Evolutionary conservation across 257 asterid genomes (phyloP), one percentile per base, ranked within the genome.

Genomic region (Solanum tacnaense): DNA sequence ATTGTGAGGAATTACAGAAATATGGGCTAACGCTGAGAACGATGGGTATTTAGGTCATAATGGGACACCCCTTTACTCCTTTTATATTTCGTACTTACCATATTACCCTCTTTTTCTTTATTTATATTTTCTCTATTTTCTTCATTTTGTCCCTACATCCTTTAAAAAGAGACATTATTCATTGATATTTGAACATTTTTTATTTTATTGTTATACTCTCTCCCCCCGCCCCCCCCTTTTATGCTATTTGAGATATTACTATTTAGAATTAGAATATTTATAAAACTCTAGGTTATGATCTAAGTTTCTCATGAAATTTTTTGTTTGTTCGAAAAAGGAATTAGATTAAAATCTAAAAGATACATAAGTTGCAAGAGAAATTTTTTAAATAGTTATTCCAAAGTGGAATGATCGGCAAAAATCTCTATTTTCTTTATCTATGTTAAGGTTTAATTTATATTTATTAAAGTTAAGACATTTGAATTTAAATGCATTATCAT

Each of bases 31-130:
- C 27, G 91, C 74, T 86, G 93, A 87, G 88, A 84, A 92, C 88
- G 98, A 93, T 94, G 99, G 99, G 98, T 90, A 96, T 96, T 96
- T 96, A 95, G 95, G 99, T 96, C 99, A 94, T 91, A 93, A 90
- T 91, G 89, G 91, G 88, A 18, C n/a, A 71, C 13, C 25, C 49
- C 90, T 68, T 87, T 85, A 88, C 79, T 88, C 27, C 84, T 39
- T 72, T 25, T 70, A 13, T 86, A 65, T 87, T 89, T 83, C 87
- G 85, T 90, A 93, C 95, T 95, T 92, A 92, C 98, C 90, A 93
- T 89, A 91, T 79, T 94, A 91, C 98, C 98, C 96, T 93, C 84
- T 90, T 68, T 38, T 9, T 36, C 34, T 9, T 56, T n/a, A 20
- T 20, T 16, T 13, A 2, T 46, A 35, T 32, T 60, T 36, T 34